phyloP scores from a whole-genome alignment of 2,329 filamentous ascomycete species.

The Orbilia oligospora region DNA sequence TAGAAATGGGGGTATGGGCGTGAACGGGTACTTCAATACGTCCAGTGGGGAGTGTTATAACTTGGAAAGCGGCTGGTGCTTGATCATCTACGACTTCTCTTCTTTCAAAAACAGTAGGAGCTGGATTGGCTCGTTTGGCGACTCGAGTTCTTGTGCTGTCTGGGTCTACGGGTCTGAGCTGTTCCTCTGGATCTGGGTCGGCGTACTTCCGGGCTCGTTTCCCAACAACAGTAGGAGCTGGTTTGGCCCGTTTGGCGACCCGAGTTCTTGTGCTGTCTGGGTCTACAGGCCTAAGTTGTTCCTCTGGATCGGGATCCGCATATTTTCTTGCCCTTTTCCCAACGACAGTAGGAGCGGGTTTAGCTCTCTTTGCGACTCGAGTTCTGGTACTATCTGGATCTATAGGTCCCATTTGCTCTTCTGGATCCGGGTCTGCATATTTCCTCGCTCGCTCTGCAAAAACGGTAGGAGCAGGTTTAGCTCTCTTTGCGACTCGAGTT shows the following conservation, averaged over 20 bases:
- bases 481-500: not conserved
- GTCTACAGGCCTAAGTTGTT: not conserved
- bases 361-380: not conserved
- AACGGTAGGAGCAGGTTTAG: not conserved
- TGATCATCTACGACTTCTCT: not conserved
- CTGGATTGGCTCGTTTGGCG: not conserved
- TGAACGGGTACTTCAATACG: constrained; percentile 16
- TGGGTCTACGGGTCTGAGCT: not conserved
- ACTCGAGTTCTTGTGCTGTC: not conserved
- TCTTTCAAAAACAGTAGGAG: not conserved
- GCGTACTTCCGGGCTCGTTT: not conserved
- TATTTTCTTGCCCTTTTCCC: not conserved
- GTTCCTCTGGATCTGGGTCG: constrained; percentile 10
- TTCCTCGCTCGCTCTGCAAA: too few species aligned
- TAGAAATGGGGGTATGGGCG: constrained; percentile 18
- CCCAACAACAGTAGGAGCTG: not conserved
- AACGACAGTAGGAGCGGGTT: not conserved
- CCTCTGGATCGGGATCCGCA: constrained; percentile 7
- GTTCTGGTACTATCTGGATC: not conserved
- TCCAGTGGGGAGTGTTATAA: not conserved
- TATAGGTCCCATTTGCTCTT: not conserved
- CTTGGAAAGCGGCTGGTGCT: not conserved
- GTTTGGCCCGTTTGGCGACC: not conserved
- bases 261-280: not conserved
- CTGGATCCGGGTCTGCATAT: constrained; percentile 3